Conservation (phyloP, 441 rosid genomes). For the Geranium incanum region DNA sequence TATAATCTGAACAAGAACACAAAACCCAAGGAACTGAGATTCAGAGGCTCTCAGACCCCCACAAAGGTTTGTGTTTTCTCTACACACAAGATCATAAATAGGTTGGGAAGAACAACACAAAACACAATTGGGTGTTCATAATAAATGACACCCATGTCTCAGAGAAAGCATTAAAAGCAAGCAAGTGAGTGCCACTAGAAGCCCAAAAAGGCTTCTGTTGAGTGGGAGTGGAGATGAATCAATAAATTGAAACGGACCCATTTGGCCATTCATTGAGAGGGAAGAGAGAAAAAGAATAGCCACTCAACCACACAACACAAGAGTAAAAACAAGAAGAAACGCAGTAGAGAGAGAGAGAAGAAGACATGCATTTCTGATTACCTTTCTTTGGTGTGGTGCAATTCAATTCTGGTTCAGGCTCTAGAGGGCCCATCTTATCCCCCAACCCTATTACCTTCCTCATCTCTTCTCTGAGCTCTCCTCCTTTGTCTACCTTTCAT, state of each 20-base stretch:
- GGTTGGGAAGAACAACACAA: constrained; percentile 7
- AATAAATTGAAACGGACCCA: constrained; percentile 41
- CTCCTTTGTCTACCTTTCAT: constrained; percentile 23
- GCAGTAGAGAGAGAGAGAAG: constrained; percentile 9
- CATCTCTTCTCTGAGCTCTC: constrained; percentile 2
- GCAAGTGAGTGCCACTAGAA: constrained; percentile 34
- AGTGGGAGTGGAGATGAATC: constrained; percentile 2
- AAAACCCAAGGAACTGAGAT: constrained; percentile 54
- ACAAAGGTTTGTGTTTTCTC: constrained; percentile 24
- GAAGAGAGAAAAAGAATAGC: constrained; percentile 19
- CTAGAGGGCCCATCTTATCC: constrained; percentile 43
- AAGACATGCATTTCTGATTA: constrained; percentile 3
- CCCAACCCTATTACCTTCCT: constrained; percentile 12
- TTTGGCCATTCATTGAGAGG: constrained; percentile 15
- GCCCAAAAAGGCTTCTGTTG: constrained; percentile 18
- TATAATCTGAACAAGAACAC: constrained; percentile 28
- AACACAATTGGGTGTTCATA: constrained; percentile 28
- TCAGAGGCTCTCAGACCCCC: constrained; percentile 27
- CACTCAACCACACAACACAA: constrained; percentile 18
- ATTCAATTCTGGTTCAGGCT: constrained; percentile 82
- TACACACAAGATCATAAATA: constrained; percentile 24
- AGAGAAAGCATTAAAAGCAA: constrained; percentile 33
- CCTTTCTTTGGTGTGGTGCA: constrained; percentile 26
- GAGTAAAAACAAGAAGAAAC: neutral
- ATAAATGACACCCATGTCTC: constrained; percentile 21